Base-by-base conservation (phyloP, 2,329 filamentous ascomycete genomes). In the Tolypocladium paradoxum region DNA sequence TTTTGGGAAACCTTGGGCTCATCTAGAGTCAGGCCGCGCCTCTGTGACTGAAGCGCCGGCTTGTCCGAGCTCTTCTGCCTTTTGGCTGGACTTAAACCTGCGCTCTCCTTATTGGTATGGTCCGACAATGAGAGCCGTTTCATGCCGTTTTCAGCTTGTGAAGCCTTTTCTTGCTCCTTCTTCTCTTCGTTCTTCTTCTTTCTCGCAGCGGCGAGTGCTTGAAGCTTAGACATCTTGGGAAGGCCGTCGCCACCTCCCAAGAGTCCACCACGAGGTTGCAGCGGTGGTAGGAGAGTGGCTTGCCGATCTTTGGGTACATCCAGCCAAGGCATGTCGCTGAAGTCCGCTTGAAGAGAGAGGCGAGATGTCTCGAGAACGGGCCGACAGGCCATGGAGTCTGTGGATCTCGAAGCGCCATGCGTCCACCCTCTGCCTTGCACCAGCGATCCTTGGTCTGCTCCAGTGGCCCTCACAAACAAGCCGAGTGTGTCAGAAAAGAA, bases 161-260 rank as follows among this genome's bases (percentile, higher is more conserved):
- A 24, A 4, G 60, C 48, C n/a, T 60, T 64, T 27, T 61, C 61
- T 22, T 62, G 55, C 16, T 62, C 67, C 49, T 68, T 73, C 60
- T 80, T 83, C 38, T 85, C 83, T 33, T 83, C 84, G 16, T 83
- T 84, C 68, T 90, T 95, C 70, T 88, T 91, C 66, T 90, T 91
- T 31, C 90, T 80, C 52, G 88, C 87, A 35, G 90, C 90, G 50
- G 92, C 91, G 43, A 99, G 74, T 48, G 90, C 90, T 61, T 95
- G 92, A 47, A 99, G 75, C 64, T 99, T 99, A 6, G 92, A 95
- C 69, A 88, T 78, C 64, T 91, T 93, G 3, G 81, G 77, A n/a
- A 73, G 64, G 14, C 72, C 71, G 48, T 81, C 78, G 2, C 82
- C 78, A 35, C 93, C 95, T 33, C 93, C 95, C 2, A 96, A 70